Conservation (phyloP, 805 yeast genomes). For the Pichia pseudocactophila region DNA sequence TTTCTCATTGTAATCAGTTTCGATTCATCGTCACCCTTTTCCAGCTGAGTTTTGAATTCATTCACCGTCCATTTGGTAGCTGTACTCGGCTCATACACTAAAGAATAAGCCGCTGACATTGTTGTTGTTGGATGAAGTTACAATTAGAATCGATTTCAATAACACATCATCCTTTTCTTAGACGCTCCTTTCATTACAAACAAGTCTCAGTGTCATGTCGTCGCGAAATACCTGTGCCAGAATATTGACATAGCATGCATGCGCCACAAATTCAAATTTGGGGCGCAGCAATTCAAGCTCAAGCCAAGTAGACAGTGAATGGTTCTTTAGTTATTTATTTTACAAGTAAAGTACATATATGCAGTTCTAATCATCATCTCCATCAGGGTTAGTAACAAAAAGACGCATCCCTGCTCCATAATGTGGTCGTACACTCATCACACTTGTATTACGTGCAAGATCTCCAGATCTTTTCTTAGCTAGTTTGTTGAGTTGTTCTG, state of each 20-base stretch:
- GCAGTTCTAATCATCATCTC: too few relatives aligned
- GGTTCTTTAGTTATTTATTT: too few relatives aligned
- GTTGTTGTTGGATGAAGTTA: background rate
- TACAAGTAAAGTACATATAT: too few relatives aligned
- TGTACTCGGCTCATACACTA: slow-evolving; percentile 70
- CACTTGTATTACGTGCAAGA: slow-evolving; percentile 29
- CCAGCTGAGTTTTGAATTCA: slow-evolving; percentile 71
- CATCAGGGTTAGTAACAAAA: slow-evolving; percentile 52
- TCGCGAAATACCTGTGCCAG: too few relatives aligned
- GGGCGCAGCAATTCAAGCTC: background rate
- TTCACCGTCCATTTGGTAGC: slow-evolving; percentile 52
- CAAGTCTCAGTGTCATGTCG: too few relatives aligned
- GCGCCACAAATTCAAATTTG: too few relatives aligned
- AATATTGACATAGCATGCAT: too few relatives aligned
- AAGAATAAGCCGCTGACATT: slow-evolving; percentile 53
- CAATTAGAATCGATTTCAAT: too few relatives aligned
- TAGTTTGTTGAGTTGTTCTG: slow-evolving; percentile 24
- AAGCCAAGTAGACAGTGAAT: too few relatives aligned
- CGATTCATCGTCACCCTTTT: slow-evolving; percentile 81
- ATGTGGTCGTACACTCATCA: slow-evolving; percentile 15
- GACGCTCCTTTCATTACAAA: background rate
- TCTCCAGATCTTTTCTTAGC: slow-evolving; percentile 11
- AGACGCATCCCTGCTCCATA: slow-evolving; percentile 20
- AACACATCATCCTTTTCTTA: too few relatives aligned
- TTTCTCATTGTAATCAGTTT: slow-evolving; percentile 86